These are phyloP conservation scores for Moesziomyces sp. DNA, from an alignment of 1,284 basidiomycete species.

Conservation along the genomic window DNA sequence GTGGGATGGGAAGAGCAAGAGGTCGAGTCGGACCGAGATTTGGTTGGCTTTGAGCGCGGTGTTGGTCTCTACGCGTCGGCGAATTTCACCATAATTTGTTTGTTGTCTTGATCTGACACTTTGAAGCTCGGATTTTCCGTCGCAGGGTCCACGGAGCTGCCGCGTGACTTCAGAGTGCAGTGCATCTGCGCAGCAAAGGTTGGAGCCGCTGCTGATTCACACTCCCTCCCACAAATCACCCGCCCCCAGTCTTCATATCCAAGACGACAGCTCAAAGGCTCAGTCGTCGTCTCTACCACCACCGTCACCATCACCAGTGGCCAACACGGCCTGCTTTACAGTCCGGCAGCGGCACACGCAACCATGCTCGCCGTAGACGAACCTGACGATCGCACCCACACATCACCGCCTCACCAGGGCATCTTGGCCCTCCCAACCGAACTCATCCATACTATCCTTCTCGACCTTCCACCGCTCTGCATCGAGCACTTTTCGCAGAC, in stretches of 20 bases:
- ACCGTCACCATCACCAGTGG: not conserved
- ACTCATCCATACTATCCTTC: conserved; percentile 33
- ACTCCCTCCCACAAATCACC: not conserved
- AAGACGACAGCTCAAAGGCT: not conserved
- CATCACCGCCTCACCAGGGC: conserved; percentile 1
- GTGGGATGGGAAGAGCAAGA: not conserved
- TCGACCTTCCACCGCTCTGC: conserved; percentile 29
- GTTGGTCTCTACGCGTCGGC: too few relatives aligned
- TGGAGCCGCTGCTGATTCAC: conserved; percentile 8
- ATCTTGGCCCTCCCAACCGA: conserved; percentile 37
- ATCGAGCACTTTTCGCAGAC: conserved; percentile 47
- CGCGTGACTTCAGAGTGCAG: conserved; percentile 19
- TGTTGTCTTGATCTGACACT: too few relatives aligned
- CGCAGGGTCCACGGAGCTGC: conserved; percentile 1
- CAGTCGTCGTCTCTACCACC: not conserved
- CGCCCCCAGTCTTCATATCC: too few relatives aligned
- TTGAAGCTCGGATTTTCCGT: too few relatives aligned
- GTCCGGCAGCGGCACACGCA: not conserved
- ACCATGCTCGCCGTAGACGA: conserved; percentile 1
- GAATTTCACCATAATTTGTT: too few relatives aligned
- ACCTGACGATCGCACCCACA: not conserved
- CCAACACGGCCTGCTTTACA: too few relatives aligned
- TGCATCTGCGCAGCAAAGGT: not conserved
- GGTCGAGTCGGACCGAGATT: too few relatives aligned
- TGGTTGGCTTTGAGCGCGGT: too few relatives aligned